These are phyloP conservation scores for Fomitopsis pulvina DNA, from an alignment of 768 basidiomycete genomes.

Conservation along the genomic window DNA sequence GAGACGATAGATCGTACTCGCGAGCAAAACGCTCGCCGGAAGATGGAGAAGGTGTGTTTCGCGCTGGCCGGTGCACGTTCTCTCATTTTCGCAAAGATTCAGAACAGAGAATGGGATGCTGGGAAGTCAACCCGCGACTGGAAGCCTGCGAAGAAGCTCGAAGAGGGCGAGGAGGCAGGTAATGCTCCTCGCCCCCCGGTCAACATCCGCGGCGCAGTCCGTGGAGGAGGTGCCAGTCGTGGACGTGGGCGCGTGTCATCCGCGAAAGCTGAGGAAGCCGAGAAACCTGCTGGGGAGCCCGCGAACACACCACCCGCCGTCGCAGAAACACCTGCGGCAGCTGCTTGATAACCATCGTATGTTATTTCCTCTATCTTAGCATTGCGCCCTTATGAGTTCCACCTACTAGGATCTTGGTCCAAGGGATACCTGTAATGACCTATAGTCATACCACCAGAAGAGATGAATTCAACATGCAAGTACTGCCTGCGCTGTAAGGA, in stretches of 20 bases:
- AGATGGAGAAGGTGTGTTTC: slow-evolving; percentile 57
- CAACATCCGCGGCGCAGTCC: slow-evolving; percentile 21
- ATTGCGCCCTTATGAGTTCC: no score
- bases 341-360: not conserved
- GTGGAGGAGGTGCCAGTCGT: slow-evolving; percentile 13
- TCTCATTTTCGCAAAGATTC: slow-evolving; percentile 28
- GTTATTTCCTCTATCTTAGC: not conserved
- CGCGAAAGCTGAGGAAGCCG: slow-evolving; percentile 5
- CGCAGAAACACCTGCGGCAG: slow-evolving; percentile 1
- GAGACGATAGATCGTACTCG: slow-evolving; percentile 62
- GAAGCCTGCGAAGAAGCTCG: slow-evolving; percentile 9
- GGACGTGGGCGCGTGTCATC: not conserved
- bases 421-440: no score
- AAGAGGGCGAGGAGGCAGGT: not conserved
- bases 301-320: not conserved
- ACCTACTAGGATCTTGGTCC: no score
- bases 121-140: slow-evolving; percentile 41
- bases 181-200: slow-evolving; percentile 12
- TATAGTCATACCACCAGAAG: no score
- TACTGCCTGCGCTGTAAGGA: no score
- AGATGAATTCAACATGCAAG: no score
- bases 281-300: slow-evolving; percentile 2
- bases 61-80: not conserved
- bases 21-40: slow-evolving; percentile 72
- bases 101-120: slow-evolving; percentile 80